Base-by-base conservation (phyloP, 2,329 filamentous ascomycete genomes). In the Sphaerulina musiva region DNA sequence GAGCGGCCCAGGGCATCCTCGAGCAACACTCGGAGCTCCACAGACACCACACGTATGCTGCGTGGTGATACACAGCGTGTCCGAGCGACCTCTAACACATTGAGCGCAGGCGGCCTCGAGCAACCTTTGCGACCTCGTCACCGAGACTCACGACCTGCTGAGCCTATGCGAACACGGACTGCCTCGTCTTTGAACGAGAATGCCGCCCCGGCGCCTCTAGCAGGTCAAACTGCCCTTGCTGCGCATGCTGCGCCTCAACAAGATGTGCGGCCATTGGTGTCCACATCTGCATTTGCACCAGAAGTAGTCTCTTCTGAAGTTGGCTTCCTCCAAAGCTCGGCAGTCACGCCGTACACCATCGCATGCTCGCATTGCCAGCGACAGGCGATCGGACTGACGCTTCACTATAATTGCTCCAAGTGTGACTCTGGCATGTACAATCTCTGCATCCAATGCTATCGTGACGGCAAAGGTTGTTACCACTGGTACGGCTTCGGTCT, bases 401-500 rank as follows among this genome's bases (percentile, higher is more conserved):
- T 95, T 2, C 89, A 96, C 69, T 95, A 92, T 71, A 87, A 87
- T 66, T 97, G 92, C 70, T 70, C 73, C 2, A 76, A 77, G 47
- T 96, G 92, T 69, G 76, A 80, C 12, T 73, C 78, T 5, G 89
- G 88, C 0, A 75, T 81, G 45, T 95, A 85, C 76, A 86, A 91
- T 67, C 75, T 96, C 9, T 97, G 92, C 66, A 72, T 87, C 1
- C 78, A 78, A 59, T 97, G 92, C 73, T 96, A 95, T 69, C 83
- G 89, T 29, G 68, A 75, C 10, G 85, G 85, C 7, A 81, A 81
- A 64, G 91, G 91, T 9, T 97, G 92, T 68, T 76, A 82, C 14
- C 82, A 93, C 67, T 96, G 90, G 89, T 90, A 85, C 62, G 91
- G 92, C 1, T 95, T 96, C 68, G 88, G 88, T 2, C 78, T 85